A percentile compares a stretch with the other conserved stretches of the same genome.
Conservation (phyloP, 352 stramenopile species). For the Pythium chondricola region DNA sequence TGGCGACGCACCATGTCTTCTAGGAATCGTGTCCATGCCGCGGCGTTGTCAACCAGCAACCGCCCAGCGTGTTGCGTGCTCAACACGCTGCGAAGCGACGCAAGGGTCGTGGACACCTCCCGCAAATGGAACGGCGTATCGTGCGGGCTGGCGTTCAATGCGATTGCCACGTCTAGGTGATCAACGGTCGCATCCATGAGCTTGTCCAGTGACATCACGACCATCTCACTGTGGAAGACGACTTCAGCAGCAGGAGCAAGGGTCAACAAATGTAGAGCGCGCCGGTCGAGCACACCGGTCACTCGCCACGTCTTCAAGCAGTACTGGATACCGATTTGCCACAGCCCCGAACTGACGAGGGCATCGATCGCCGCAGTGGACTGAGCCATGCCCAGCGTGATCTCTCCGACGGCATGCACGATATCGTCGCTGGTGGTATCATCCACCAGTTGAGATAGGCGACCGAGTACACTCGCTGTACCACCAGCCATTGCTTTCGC, state of each 20-base stretch:
- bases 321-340: no score
- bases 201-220: neutral
- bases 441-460: neutral
- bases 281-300: neutral
- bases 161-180: slow-evolving; percentile 3
- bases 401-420: neutral
- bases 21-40: neutral
- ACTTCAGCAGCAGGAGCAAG: neutral
- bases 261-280: neutral
- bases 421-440: neutral
- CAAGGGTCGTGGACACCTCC: neutral
- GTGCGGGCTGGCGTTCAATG: slow-evolving; percentile 2
- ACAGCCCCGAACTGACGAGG: neutral
- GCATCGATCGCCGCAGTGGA: neutral
- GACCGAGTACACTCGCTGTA: no score
- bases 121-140: slow-evolving; percentile 5
- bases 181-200: neutral
- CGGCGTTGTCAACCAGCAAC: neutral
- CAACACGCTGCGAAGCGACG: slow-evolving; percentile 1
- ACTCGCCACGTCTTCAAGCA: neutral
- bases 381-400: neutral
- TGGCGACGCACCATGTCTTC: neutral
- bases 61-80: neutral
- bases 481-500: no score
- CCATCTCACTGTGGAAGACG: neutral